A percentile compares a stretch with the other conserved stretches of the same genome.
Conservation (phyloP, 1,284 basidiomycete genomes). For the Ustilago curta region DNA sequence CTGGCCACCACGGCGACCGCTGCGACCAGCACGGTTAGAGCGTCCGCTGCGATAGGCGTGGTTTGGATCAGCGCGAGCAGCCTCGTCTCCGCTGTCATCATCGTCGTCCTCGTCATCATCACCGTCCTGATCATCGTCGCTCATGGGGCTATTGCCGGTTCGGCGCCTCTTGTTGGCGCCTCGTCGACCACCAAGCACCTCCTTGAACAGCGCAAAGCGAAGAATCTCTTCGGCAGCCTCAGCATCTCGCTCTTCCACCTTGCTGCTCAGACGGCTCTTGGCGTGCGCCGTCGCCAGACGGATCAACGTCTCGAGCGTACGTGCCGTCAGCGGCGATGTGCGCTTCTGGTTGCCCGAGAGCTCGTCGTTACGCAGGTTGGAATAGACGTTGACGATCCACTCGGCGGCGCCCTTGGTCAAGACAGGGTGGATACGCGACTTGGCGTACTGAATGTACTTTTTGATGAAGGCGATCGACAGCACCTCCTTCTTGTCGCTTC, state of each 20-base stretch:
- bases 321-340: slow-evolving; percentile 97
- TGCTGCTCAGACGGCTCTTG: slow-evolving; percentile 87
- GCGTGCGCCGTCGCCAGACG: slow-evolving; percentile 98
- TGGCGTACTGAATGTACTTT: slow-evolving; percentile 98
- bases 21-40: slow-evolving; percentile 40
- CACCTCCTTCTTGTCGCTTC: slow-evolving; percentile 77
- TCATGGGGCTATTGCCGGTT: slow-evolving; percentile 54
- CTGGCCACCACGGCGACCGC: slow-evolving; percentile 39
- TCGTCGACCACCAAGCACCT: slow-evolving; percentile 81
- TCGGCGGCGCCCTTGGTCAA: slow-evolving; percentile 94
- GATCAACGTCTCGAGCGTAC: slow-evolving; percentile 98
- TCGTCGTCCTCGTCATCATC: slow-evolving; percentile 51
- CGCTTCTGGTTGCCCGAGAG: slow-evolving; percentile 90
- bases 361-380: slow-evolving; percentile 90
- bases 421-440: slow-evolving; percentile 78
- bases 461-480: slow-evolving; percentile 95
- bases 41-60: slow-evolving; percentile 68
- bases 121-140: slow-evolving; percentile 43
- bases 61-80: slow-evolving; percentile 74
- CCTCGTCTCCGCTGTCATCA: slow-evolving; percentile 49
- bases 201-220: slow-evolving; percentile 97
- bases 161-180: slow-evolving; percentile 72
- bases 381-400: slow-evolving; percentile 92
- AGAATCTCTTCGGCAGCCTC: slow-evolving; percentile 92
- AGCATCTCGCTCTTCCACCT: slow-evolving; percentile 88